Percentiles rank a stretch among this genome's conserved stretches.
phyloP scores from a whole-genome alignment of 495 filamentous ascomycete species.

The Hyaloscypha variabilis region DNA sequence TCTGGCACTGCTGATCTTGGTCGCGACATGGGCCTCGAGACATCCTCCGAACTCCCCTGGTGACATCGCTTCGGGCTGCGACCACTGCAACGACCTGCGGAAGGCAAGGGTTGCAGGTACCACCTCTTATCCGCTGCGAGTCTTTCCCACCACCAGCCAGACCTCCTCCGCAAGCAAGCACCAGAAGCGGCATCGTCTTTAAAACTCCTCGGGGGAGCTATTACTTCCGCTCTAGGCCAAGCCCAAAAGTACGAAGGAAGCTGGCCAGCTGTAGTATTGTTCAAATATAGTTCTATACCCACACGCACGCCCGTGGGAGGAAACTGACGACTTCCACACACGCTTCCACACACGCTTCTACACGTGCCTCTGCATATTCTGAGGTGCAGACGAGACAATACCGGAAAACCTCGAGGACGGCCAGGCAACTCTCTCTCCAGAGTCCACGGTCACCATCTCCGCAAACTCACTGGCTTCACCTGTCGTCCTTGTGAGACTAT shows the following conservation, averaged over 20 bases:
- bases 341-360: constrained; percentile 4
- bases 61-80: constrained; percentile 17
- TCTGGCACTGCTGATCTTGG: constrained; percentile 27
- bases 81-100: constrained; percentile 7
- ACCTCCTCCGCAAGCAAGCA: constrained; percentile 9
- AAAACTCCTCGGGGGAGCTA: constrained; percentile 8
- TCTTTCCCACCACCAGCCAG: not conserved
- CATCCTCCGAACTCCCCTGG: constrained; percentile 24
- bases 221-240: constrained; percentile 4
- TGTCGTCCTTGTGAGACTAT: not conserved
- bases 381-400: constrained; percentile 21
- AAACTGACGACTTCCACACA: constrained; percentile 4
- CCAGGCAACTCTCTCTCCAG: not conserved
- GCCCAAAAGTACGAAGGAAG: too few relatives aligned
- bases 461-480: not conserved
- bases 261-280: constrained; percentile 1
- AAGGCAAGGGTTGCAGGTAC: constrained; percentile 31
- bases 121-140: constrained; percentile 17
- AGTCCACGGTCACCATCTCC: not conserved
- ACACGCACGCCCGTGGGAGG: not conserved
- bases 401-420: not conserved
- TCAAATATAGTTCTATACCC: constrained; percentile 15
- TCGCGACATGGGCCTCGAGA: constrained; percentile 26
- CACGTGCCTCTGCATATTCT: constrained; percentile 26
- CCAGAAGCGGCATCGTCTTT: constrained; percentile 20